A percentile compares a stretch with the other conserved stretches of the same genome.
These are phyloP conservation scores for Colletotrichum lupini DNA, from an alignment of 2,329 filamentous ascomycete species.

Conservation along the genomic window DNA sequence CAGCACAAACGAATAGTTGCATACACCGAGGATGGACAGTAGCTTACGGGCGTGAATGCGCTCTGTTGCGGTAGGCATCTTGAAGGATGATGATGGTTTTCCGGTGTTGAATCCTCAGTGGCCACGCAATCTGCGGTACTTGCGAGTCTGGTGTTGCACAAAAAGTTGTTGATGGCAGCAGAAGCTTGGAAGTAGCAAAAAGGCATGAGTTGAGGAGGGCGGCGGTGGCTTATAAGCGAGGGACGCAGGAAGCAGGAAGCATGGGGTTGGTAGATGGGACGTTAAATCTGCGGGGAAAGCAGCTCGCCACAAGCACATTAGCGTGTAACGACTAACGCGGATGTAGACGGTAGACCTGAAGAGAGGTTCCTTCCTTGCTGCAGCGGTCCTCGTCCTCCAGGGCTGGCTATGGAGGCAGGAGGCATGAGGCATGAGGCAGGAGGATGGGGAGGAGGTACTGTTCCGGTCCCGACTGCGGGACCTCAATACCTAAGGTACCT, in stretches of 20 bases:
- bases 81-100: background rate
- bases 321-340: constrained; percentile 22
- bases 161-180: background rate
- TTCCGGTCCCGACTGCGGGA: background rate
- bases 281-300: constrained; percentile 33
- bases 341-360: constrained; percentile 16
- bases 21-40: background rate
- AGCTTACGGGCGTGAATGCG: constrained; percentile 32
- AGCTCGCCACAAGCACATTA: constrained; percentile 31
- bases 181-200: constrained; percentile 11
- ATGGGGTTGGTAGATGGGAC: constrained; percentile 18
- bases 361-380: constrained; percentile 16
- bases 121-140: background rate
- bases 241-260: constrained; percentile 3
- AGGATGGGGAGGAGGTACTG: background rate
- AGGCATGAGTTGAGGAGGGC: constrained; percentile 8
- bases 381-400: background rate
- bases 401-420: background rate
- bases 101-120: background rate
- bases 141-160: background rate
- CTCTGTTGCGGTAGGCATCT: constrained; percentile 33
- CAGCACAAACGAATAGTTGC: constrained; percentile 23
- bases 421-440: too few relatives aligned
- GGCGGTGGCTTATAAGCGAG: constrained; percentile 22
- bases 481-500: too few relatives aligned